phyloP scores from a whole-genome alignment of 2,329 filamentous ascomycete species.

The Penicillium sp. region DNA sequence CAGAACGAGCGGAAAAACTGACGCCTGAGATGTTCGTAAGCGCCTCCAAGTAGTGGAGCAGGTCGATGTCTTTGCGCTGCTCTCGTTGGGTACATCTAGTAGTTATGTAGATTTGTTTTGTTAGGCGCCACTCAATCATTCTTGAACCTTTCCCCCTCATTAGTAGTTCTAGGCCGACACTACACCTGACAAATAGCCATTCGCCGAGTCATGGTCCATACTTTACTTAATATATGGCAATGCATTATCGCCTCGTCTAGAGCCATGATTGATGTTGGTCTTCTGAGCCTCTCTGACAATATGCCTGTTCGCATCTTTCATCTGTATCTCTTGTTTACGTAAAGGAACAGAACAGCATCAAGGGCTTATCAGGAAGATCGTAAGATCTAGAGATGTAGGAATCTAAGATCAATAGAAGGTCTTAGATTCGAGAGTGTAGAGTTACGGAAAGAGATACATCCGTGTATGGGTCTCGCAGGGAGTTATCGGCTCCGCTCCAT shows the following conservation, averaged over 20 bases:
- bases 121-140: slow-evolving; percentile 6
- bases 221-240: background rate
- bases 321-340: background rate
- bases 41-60: slow-evolving; percentile 4
- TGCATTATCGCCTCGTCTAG: background rate
- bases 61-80: background rate
- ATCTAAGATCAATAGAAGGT: background rate
- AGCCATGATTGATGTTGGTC: too few species aligned
- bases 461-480: background rate
- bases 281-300: too few species aligned
- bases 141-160: background rate
- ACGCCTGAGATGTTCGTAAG: slow-evolving; percentile 16
- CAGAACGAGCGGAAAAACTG: background rate
- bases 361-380: background rate
- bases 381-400: background rate
- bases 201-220: background rate
- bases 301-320: background rate
- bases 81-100: background rate
- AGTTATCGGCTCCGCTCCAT: background rate
- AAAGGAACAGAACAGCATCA: background rate
- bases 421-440: too few species aligned
- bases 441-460: background rate
- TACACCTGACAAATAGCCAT: background rate
- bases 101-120: background rate
- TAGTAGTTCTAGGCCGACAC: background rate